phyloP scores from a whole-genome alignment of 192 early-diverging fungal species.

The Dissophora globulifera region DNA sequence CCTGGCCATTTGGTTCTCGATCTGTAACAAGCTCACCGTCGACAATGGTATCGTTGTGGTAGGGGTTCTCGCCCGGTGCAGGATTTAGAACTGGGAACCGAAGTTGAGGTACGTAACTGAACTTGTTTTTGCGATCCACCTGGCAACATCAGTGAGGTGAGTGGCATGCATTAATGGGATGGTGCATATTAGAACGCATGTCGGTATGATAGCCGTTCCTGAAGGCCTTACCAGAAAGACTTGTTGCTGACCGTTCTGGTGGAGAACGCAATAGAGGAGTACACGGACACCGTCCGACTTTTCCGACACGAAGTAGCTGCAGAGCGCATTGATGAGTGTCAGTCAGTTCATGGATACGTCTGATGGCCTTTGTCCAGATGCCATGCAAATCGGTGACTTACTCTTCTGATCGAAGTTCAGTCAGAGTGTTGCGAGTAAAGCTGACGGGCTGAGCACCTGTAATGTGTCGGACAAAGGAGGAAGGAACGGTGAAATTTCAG shows the following conservation, averaged over 20 bases:
- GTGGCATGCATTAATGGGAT: no score
- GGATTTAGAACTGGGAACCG: slow-evolving; percentile 70
- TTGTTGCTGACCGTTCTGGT: slow-evolving; percentile 52
- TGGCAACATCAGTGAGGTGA: slow-evolving; percentile 10
- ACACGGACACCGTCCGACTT: slow-evolving; percentile 86
- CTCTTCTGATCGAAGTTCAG: slow-evolving; percentile 68
- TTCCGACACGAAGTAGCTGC: slow-evolving; percentile 80
- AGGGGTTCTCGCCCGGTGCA: slow-evolving; percentile 47
- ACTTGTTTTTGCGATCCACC: slow-evolving; percentile 92
- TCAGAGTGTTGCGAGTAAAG: slow-evolving; percentile 61
- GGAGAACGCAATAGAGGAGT: slow-evolving; percentile 57
- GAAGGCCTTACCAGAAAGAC: slow-evolving; percentile 62
- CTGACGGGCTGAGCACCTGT: slow-evolving; percentile 75
- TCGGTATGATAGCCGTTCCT: no score
- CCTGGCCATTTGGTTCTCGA: slow-evolving; percentile 63
- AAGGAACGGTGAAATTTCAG: not conserved
- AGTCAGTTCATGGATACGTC: no score
- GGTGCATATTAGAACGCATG: no score
- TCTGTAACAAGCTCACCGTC: slow-evolving; percentile 95
- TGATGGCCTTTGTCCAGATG: no score
- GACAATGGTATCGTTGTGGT: slow-evolving; percentile 80
- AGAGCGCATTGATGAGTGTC: no score
- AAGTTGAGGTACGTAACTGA: slow-evolving; percentile 68
- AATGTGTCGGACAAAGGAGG: slow-evolving; percentile 34
- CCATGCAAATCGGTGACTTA: slow-evolving; percentile 50